Conservation (phyloP, 306 rosid genomes). For the Hylodesmum podocarpum region DNA sequence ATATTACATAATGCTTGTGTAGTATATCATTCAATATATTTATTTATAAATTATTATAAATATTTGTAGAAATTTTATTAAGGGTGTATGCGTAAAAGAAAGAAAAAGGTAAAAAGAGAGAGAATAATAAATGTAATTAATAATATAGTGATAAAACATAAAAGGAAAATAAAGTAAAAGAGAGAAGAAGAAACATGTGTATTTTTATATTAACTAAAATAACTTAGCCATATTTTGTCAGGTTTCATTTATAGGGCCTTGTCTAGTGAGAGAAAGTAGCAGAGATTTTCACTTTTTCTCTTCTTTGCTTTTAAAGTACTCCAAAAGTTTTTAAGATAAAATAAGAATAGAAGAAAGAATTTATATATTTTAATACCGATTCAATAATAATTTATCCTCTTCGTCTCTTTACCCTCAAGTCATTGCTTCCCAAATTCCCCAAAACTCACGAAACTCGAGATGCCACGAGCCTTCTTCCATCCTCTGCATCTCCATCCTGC, state of each 20-base stretch:
- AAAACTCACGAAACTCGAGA: conserved; percentile 35
- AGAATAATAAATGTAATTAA: too few relatives aligned
- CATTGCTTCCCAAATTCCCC: background rate
- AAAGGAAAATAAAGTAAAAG: too few relatives aligned
- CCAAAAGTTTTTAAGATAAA: conserved; percentile 21
- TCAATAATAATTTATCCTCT: background rate
- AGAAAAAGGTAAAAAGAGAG: too few relatives aligned
- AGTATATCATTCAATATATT: background rate
- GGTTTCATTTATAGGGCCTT: conserved; percentile 7
- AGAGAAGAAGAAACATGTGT: too few relatives aligned
- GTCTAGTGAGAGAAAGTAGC: conserved; percentile 18
- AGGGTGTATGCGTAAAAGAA: too few relatives aligned
- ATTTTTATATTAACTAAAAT: too few relatives aligned
- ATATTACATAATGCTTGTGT: background rate
- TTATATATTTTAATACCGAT: background rate
- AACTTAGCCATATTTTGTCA: conserved; percentile 29
- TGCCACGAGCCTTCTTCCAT: conserved; percentile 33
- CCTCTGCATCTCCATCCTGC: conserved; percentile 2
- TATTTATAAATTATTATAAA: background rate
- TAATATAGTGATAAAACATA: background rate
- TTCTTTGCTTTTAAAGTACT: conserved; percentile 36
- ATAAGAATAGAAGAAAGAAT: background rate
- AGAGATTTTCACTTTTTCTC: conserved; percentile 36
- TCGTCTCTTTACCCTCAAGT: background rate
- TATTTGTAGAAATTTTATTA: background rate